Percentiles rank a stretch among this genome's conserved stretches.
phyloP scores from a whole-genome alignment of 2,329 filamentous ascomycete genomes.

The Tolypocladium ophioglossoides region DNA sequence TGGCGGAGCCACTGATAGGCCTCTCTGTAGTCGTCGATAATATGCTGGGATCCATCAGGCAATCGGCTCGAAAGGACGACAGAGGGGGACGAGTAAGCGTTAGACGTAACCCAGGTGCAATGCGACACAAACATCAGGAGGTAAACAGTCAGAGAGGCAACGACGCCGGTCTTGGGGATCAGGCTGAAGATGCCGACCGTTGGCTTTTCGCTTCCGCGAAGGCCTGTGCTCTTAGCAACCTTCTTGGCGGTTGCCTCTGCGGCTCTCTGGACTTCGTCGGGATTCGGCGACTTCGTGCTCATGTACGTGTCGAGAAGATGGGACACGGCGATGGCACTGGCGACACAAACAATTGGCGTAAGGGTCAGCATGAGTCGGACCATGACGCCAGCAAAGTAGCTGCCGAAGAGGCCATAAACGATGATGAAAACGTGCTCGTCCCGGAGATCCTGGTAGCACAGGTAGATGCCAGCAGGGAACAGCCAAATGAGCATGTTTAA shows the following conservation, averaged over 20 bases:
- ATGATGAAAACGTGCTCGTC: conserved; percentile 98
- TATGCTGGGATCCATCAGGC: conserved; percentile 92
- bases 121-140: conserved; percentile 90
- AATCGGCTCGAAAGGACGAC: conserved; percentile 88
- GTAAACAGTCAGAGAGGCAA: conserved; percentile 63
- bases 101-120: conserved; percentile 99
- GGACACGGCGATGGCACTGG: conserved; percentile 80
- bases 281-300: conserved; percentile 49
- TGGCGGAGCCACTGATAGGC: conserved; percentile 99
- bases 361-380: conserved; percentile 96
- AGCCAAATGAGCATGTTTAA: conserved; percentile 98
- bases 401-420: conserved; percentile 91
- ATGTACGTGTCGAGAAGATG: conserved; percentile 84
- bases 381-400: conserved; percentile 99
- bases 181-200: conserved; percentile 74
- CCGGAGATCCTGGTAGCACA: conserved; percentile 87
- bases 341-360: conserved; percentile 91
- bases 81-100: conserved; percentile 96
- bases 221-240: conserved; percentile 35
- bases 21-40: conserved; percentile 98
- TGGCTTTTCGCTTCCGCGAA: conserved; percentile 63
- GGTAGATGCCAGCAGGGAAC: conserved; percentile 95
- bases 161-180: conserved; percentile 70
- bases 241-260: conserved; percentile 49
- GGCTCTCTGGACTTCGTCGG: conserved; percentile 32